These are phyloP conservation scores for Talaromyces piceae DNA, from an alignment of 2,329 filamentous ascomycete genomes.

Conservation along the genomic window DNA sequence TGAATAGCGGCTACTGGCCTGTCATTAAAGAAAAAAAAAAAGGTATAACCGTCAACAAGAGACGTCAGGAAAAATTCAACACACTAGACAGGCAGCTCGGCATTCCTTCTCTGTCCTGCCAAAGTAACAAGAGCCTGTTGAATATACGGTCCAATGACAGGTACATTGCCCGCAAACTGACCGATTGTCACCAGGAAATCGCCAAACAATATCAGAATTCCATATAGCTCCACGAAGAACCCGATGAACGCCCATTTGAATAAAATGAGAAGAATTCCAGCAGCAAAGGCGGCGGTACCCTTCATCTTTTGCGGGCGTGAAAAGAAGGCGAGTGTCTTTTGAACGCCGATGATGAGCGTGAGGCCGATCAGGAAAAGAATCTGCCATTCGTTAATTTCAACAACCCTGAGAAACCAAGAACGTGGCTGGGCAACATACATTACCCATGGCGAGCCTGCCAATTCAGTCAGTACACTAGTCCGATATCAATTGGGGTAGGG, in stretches of 20 bases:
- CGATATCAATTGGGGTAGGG: neutral
- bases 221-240: conserved; percentile 85
- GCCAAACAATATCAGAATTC: conserved; percentile 86
- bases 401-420: conserved; percentile 10
- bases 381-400: conserved; percentile 39
- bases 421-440: conserved; percentile 48
- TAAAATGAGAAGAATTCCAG: conserved; percentile 76
- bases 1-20: neutral
- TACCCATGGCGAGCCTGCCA: conserved; percentile 88
- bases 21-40: too few relatives aligned
- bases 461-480: neutral
- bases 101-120: conserved; percentile 63
- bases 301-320: conserved; percentile 86
- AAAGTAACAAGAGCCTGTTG: conserved; percentile 63
- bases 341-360: conserved; percentile 86
- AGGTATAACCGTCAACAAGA: too few relatives aligned
- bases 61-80: neutral
- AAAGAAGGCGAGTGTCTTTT: conserved; percentile 92
- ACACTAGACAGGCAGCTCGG: conserved; percentile 49
- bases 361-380: conserved; percentile 97
- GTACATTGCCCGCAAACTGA: conserved; percentile 75
- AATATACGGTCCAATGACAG: conserved; percentile 80
- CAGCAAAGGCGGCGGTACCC: conserved; percentile 80
- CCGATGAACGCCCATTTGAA: conserved; percentile 86
- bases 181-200: conserved; percentile 93